Evolutionary conservation across 2,329 filamentous ascomycete species (phyloP).

Genomic region (Ophiocordyceps camponoti-floridani): DNA sequence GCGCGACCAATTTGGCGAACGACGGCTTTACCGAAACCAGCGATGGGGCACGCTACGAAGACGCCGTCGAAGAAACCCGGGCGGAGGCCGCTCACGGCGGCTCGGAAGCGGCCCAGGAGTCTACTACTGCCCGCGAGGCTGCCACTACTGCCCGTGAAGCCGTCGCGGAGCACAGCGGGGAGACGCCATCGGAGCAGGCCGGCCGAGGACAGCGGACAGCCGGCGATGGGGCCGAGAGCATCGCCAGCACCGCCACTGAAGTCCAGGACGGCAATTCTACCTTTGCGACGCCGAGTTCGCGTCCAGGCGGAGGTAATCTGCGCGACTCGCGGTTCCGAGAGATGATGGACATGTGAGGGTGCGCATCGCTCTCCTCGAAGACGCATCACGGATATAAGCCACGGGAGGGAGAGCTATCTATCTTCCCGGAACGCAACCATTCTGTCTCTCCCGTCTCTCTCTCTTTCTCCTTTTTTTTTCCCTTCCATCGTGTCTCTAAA

Average conservation of each 20-base stretch:
- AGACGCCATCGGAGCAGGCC: background rate
- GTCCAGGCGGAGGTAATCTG: constrained; percentile 31
- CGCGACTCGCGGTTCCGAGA: constrained; percentile 42
- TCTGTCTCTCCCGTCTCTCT: background rate
- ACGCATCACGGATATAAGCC: background rate
- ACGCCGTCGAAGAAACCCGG: background rate
- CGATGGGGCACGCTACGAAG: background rate
- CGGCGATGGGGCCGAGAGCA: background rate
- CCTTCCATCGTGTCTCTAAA: background rate
- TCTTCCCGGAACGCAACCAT: background rate
- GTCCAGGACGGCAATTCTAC: background rate
- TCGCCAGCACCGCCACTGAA: constrained; percentile 2
- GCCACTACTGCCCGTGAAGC: constrained; percentile 6
- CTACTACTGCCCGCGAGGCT: background rate
- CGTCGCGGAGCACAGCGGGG: background rate
- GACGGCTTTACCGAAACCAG: background rate
- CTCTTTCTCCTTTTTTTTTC: background rate
- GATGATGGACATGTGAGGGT: constrained; percentile 20
- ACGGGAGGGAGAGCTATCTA: background rate
- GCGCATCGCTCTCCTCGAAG: background rate
- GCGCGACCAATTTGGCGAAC: constrained; percentile 22
- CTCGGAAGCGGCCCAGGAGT: constrained; percentile 12
- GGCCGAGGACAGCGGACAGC: too few relatives aligned
- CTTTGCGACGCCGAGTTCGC: constrained; percentile 5
- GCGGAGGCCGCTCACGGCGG: background rate